Conservation (phyloP, 352 stramenopile species). For the Globisporangium nunn region DNA sequence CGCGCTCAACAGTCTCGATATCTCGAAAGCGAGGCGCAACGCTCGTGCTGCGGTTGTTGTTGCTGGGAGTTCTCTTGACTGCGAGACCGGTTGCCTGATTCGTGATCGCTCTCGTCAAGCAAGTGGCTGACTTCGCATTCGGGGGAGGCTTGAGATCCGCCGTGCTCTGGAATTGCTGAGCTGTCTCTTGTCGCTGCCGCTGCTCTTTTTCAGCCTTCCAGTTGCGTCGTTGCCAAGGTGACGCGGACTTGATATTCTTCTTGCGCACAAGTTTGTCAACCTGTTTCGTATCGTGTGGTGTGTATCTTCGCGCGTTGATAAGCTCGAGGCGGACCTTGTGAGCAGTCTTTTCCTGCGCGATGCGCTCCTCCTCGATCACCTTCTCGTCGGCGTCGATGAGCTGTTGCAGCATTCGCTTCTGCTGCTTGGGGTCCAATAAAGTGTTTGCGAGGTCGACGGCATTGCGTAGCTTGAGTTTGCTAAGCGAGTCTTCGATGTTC, state of each 20-base stretch:
- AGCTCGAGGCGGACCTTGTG: constrained; percentile 48
- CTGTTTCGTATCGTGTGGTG: constrained; percentile 11
- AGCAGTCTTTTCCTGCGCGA: constrained; percentile 43
- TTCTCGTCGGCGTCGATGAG: constrained; percentile 60
- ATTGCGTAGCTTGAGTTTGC: constrained; percentile 61
- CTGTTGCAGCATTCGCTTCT: constrained; percentile 55
- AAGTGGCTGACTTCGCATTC: neutral
- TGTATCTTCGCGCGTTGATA: constrained; percentile 30
- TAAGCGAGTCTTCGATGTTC: constrained; percentile 53
- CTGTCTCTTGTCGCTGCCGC: neutral
- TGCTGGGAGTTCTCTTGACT: neutral
- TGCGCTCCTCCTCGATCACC: constrained; percentile 62
- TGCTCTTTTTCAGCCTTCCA: constrained; percentile 30
- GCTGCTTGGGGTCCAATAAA: constrained; percentile 42
- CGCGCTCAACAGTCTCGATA: constrained; percentile 66
- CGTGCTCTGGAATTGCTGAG: neutral
- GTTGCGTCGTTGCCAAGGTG: constrained; percentile 72
- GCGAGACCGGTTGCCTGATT: neutral
- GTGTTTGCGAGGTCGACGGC: constrained; percentile 58
- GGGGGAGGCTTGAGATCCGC: neutral
- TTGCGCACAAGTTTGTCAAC: constrained; percentile 10
- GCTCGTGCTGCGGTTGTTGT: neutral
- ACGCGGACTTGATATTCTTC: constrained; percentile 20
- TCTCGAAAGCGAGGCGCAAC: constrained; percentile 18
- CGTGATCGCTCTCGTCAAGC: neutral